Base-by-base conservation (phyloP, 768 basidiomycete species). In the Lanmaoa pseudosensibilis region DNA sequence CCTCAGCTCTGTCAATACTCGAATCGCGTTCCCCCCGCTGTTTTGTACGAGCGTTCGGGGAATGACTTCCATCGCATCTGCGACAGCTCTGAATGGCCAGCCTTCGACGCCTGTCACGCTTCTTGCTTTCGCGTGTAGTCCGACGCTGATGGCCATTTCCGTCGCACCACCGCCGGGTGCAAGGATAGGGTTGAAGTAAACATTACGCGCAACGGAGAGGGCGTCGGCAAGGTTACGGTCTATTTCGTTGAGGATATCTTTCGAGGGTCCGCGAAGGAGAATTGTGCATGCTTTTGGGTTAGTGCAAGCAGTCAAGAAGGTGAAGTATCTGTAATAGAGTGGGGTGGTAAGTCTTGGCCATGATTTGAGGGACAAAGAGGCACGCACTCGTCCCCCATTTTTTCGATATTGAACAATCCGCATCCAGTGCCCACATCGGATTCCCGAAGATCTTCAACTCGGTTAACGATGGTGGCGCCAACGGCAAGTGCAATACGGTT, bases 161-260 rank as follows among this genome's bases (percentile, higher is more conserved):
- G 94, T 96, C 25, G 97, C 96, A 41, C 97, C 96, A 19, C 96
- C 95, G 8, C 96, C 96, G 0, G 96, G 96, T 0, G 89, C 90
- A n/a, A 99, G 85, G 6, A 80, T 75, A 4, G 97, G 97, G 75
- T 98, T 92, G 77, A 98, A 98, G 59, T 97, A 88, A 43, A 94
- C 95, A 67, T 98, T 99, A 25, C 96, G 87, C 3, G 96, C 96
- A 53, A 98, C 95, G 37, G 88, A 85, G 89, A 99, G 98, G 34
- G 96, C 97, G 65, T 99, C 97, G 2, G 94, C 93, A 32, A 98
- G 82, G 74, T 98, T 99, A 49, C 96, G 86, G 73, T 98, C 97
- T 63, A 98, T 92, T 76, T 98, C 97, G 73, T 98, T 97, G 47
- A 99, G 80, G 65, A 98, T 94, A 67, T 98, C 97, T 73, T 98